Conservation (phyloP, 1,284 basidiomycete species). For the Ustilago tritici region DNA sequence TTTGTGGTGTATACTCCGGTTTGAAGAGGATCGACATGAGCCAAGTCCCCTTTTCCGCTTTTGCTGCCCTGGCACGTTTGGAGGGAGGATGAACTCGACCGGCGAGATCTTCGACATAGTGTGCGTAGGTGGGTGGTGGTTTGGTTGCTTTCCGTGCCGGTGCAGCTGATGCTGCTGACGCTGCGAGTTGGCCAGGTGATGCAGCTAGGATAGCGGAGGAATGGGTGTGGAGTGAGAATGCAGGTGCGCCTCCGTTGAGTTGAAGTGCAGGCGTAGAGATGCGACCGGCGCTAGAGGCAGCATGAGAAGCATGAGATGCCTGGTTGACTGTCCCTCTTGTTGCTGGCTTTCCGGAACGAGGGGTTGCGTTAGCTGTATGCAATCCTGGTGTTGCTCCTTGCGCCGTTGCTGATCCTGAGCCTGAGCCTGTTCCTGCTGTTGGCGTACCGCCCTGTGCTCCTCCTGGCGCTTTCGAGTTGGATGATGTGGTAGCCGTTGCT, state of each 20-base stretch:
- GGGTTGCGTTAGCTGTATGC: slow-evolving; percentile 13
- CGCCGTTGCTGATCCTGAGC: background rate
- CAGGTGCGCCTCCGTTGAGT: slow-evolving; percentile 39
- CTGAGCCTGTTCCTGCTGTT: background rate
- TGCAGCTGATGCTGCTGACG: slow-evolving; percentile 28
- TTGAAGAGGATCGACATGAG: slow-evolving; percentile 48
- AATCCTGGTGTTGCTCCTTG: background rate
- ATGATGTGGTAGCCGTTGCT: background rate
- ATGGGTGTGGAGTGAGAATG: slow-evolving; percentile 39
- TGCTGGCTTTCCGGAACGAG: slow-evolving; percentile 16
- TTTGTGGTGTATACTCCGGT: slow-evolving; percentile 52
- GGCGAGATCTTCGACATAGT: slow-evolving; percentile 48
- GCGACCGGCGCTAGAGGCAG: slow-evolving; percentile 30
- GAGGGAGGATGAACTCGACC: slow-evolving; percentile 42
- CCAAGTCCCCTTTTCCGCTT: slow-evolving; percentile 21
- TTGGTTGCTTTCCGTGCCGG: slow-evolving; percentile 40
- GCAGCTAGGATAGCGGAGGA: slow-evolving; percentile 44
- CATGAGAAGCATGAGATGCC: slow-evolving; percentile 28
- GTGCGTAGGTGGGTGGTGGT: slow-evolving; percentile 47
- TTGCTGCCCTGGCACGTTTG: slow-evolving; percentile 28
- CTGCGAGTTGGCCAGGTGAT: slow-evolving; percentile 37
- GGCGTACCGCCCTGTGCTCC: background rate
- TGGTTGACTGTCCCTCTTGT: slow-evolving; percentile 15
- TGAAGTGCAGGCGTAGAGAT: slow-evolving; percentile 43
- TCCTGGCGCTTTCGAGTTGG: background rate